Percentiles rank a stretch among this genome's conserved stretches.
phyloP scores from a whole-genome alignment of 2,329 filamentous ascomycete species.

The Neophaeococcomyces aloes region DNA sequence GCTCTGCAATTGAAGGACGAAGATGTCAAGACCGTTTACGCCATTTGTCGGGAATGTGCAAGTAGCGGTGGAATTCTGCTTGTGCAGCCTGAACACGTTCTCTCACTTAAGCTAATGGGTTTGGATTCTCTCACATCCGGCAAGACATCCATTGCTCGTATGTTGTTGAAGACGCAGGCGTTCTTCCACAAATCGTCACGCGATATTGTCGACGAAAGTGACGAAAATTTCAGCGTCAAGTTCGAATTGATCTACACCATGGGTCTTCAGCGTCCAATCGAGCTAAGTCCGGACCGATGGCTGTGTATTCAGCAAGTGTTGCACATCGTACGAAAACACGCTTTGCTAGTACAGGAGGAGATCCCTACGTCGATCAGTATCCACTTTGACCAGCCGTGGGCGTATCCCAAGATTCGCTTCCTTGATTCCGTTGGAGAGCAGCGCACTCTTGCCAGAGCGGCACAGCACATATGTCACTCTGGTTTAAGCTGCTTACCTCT shows the following conservation, averaged over 20 bases:
- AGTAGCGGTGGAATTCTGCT: slow-evolving; percentile 46
- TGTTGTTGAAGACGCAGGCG: slow-evolving; percentile 33
- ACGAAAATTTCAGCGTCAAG: slow-evolving; percentile 51
- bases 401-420: no score
- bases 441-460: no score
- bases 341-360: no score
- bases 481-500: no score
- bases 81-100: slow-evolving; percentile 52
- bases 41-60: slow-evolving; percentile 39
- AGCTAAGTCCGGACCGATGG: neutral
- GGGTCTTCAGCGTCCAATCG: slow-evolving; percentile 27
- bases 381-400: no score
- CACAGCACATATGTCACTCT: no score
- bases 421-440: no score
- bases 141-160: slow-evolving; percentile 23
- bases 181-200: slow-evolving; percentile 38
- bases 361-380: no score
- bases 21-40: slow-evolving; percentile 29
- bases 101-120: slow-evolving; percentile 55
- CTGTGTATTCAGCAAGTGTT: no score
- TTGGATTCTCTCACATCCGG: slow-evolving; percentile 38
- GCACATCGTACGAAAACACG: no score
- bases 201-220: slow-evolving; percentile 56
- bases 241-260: slow-evolving; percentile 57
- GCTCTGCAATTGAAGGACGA: slow-evolving; percentile 26